These are phyloP conservation scores for Saccharomycopsis crataegensis DNA, from an alignment of 1,139 yeast species.

Conservation along the genomic window DNA sequence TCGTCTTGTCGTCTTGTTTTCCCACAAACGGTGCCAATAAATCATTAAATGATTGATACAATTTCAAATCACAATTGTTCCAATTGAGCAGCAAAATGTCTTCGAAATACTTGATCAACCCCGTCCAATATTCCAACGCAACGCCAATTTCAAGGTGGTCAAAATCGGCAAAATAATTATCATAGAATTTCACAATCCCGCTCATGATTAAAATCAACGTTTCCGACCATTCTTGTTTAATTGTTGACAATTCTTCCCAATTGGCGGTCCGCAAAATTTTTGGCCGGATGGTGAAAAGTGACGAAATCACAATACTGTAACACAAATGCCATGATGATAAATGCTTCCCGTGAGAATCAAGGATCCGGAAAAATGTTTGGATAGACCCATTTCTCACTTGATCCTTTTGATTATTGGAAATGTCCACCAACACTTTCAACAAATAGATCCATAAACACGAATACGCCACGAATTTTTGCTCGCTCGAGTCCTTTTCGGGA, in stretches of 20 bases:
- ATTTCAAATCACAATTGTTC: constrained; percentile 42
- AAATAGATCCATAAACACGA: constrained; percentile 56
- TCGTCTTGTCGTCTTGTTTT: constrained; percentile 10
- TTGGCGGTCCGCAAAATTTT: neutral
- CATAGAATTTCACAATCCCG: constrained; percentile 50
- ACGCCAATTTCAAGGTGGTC: constrained; percentile 22
- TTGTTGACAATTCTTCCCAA: constrained; percentile 17
- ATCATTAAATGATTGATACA: constrained; percentile 45
- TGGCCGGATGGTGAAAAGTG: constrained; percentile 29
- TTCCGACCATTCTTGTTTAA: constrained; percentile 40
- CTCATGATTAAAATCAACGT: constrained; percentile 49
- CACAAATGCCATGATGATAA: constrained; percentile 52
- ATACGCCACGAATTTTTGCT: constrained; percentile 17
- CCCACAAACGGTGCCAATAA: constrained; percentile 33
- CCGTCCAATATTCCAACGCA: constrained; percentile 39
- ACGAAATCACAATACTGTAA: constrained; percentile 42
- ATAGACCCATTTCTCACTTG: constrained; percentile 87
- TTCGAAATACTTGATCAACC: constrained; percentile 42
- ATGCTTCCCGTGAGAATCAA: constrained; percentile 66
- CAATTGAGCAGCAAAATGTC: constrained; percentile 34
- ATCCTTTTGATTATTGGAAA: constrained; percentile 57
- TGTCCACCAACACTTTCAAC: constrained; percentile 50
- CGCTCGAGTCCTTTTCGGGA: constrained; percentile 1
- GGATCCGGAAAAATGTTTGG: constrained; percentile 77
- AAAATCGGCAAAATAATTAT: constrained; percentile 36